phyloP scores from a whole-genome alignment of 257 asterid species.

The Nicotiana undulata region DNA sequence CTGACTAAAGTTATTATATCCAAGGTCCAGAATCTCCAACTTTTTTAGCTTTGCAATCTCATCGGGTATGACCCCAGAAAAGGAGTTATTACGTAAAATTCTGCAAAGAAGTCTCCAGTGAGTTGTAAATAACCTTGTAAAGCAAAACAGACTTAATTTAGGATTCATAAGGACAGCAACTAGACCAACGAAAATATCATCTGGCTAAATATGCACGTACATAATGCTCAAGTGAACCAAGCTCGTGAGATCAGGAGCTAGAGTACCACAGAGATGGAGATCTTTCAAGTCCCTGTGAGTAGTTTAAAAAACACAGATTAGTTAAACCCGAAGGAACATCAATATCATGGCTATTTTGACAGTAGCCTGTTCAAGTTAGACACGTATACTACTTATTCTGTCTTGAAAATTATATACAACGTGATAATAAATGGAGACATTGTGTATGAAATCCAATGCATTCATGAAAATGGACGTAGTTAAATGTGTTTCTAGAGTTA shows the following conservation, averaged over 20 bases:
- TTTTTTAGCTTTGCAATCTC: conserved; percentile 48
- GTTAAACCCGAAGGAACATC: not conserved
- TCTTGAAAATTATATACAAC: not conserved
- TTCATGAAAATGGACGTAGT: not conserved
- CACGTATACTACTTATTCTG: not conserved
- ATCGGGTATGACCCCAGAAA: conserved; percentile 64
- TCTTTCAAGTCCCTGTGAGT: conserved; percentile 64
- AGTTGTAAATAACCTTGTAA: not conserved
- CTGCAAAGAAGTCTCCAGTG: conserved; percentile 30
- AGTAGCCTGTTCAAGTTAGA: not conserved
- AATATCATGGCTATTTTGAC: not conserved
- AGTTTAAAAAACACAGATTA: not conserved
- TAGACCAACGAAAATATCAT: not conserved
- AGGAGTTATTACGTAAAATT: conserved; percentile 72
- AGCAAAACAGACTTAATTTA: not conserved
- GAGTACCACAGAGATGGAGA: conserved; percentile 56
- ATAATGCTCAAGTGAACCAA: conserved; percentile 51
- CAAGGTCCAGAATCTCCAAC: conserved; percentile 71
- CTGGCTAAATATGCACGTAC: conserved; percentile 31
- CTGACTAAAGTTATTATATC: conserved; percentile 75
- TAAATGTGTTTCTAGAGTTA: not conserved
- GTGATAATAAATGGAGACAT: not conserved
- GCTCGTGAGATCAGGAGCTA: conserved; percentile 56
- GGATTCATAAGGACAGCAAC: not conserved
- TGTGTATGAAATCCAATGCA: not conserved